These are phyloP conservation scores for Leucaena leucocephala DNA, from an alignment of 306 rosid genomes.

Conservation along the genomic window DNA sequence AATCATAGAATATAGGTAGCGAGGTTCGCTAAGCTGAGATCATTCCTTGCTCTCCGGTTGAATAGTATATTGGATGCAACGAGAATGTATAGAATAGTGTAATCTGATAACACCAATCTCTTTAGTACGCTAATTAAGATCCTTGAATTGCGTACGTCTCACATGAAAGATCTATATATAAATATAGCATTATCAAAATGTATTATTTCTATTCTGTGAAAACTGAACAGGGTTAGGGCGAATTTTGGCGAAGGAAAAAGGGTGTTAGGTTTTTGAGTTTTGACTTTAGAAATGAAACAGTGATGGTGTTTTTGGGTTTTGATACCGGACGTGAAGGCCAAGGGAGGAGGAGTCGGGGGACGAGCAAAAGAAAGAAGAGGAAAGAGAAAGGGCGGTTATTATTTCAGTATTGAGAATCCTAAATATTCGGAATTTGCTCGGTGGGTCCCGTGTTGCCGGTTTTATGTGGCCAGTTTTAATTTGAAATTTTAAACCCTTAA, in stretches of 20 bases:
- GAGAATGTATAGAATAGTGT: neutral
- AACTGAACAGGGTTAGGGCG: neutral
- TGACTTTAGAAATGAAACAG: constrained; percentile 26
- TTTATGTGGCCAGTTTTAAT: neutral
- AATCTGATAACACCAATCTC: neutral
- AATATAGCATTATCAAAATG: neutral
- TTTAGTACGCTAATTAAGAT: neutral
- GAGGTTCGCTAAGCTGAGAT: neutral
- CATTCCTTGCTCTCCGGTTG: neutral
- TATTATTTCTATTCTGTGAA: neutral
- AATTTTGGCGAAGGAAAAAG: neutral
- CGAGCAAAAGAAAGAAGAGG: neutral
- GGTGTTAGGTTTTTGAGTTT: neutral
- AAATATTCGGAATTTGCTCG: neutral
- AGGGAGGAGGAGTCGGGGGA: neutral
- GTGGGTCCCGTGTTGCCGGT: constrained; percentile 34
- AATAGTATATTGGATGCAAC: neutral
- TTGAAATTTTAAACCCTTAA: neutral
- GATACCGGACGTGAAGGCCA: neutral
- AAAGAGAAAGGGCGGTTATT: neutral
- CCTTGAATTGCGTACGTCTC: neutral
- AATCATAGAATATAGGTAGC: neutral
- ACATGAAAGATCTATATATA: neutral
- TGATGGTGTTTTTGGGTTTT: neutral
- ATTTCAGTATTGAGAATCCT: neutral